Base-by-base conservation (phyloP, 2,329 filamentous ascomycete species). In the Microsporum audouinii region DNA sequence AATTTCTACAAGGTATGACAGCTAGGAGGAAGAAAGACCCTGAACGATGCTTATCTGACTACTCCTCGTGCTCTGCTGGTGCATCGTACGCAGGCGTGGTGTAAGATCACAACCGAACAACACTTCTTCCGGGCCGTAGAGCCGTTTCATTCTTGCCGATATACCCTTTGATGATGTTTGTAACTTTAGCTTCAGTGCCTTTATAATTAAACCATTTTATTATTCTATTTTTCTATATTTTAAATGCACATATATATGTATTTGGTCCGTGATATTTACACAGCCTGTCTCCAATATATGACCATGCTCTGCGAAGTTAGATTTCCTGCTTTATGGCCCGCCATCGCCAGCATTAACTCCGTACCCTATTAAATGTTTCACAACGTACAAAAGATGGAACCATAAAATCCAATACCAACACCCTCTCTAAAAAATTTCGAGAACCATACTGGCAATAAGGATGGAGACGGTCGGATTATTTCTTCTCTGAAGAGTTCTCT, bases 401-500 rank as follows among this genome's bases (percentile, higher is more conserved):
- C 1, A 23, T 23, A 23, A 23, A 23, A 23, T 23, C 17, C 17
- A 23, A 23, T 23, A 23, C 17, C 17, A 23, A 23, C 17, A 23
- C 1, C 17, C 17, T 23, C 17, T 23, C 17, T 23, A 23, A 36
- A 36, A 36, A 10, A 10, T 36, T 5, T 36, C 10, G 34, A 36
- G 10, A 36, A 10, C 34, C 34, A 36, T 36, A 10, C 10, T 10
- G 34, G 34, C 5, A 36, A 36, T 2, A 5, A 5, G 34, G 5
- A 10, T 23, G 17, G 17, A 23, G 17, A 23, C 17, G 34, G 34
- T 36, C 5, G 34, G 39, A 17, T 12, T 53, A 53, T 57, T 39
- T 45, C 27, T 59, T 47, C 10, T 62, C 61, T 31, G 59, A 29
- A 7, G 62, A 34, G 53, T 71, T 69, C 69, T 83, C 80, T 60